Percentiles rank a stretch among this genome's conserved stretches.
These are phyloP conservation scores for Blastocystis sp. DNA, from an alignment of 352 stramenopile genomes.

Conservation along the genomic window DNA sequence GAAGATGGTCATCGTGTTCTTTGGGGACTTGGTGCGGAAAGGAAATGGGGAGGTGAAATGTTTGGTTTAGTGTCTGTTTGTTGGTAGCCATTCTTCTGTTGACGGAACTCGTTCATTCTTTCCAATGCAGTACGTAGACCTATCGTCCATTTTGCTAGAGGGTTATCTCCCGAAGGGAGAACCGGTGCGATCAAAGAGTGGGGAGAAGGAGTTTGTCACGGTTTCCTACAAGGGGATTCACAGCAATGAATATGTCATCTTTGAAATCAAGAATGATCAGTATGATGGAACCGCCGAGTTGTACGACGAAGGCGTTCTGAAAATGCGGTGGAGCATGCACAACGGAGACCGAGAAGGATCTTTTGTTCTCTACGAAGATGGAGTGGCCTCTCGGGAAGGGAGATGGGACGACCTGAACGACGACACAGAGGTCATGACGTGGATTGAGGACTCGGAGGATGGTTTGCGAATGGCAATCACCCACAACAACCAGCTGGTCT, in stretches of 20 bases:
- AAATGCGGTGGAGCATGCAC: not conserved
- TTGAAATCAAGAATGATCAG: not conserved
- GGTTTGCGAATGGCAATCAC: not conserved
- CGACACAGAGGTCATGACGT: no score
- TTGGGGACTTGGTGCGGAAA: conserved; percentile 63
- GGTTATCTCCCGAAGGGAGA: not conserved
- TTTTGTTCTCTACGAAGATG: not conserved
- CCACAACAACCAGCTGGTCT: no score
- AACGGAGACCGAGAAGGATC: not conserved
- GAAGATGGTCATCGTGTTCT: conserved; percentile 73
- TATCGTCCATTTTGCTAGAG: no score
- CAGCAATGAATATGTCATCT: not conserved
- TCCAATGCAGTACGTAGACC: no score
- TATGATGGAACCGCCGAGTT: not conserved
- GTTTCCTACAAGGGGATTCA: not conserved
- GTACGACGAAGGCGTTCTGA: not conserved
- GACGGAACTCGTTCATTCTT: no score
- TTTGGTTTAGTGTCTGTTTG: not conserved
- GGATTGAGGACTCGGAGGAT: not conserved
- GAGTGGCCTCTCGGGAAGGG: not conserved
- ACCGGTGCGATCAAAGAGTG: not conserved
- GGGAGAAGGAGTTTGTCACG: not conserved
- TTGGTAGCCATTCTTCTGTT: no score
- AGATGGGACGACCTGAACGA: not conserved
- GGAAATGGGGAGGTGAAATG: not conserved